Conservation (phyloP, 768 basidiomycete species). For the Tricholoma hemisulphureum region DNA sequence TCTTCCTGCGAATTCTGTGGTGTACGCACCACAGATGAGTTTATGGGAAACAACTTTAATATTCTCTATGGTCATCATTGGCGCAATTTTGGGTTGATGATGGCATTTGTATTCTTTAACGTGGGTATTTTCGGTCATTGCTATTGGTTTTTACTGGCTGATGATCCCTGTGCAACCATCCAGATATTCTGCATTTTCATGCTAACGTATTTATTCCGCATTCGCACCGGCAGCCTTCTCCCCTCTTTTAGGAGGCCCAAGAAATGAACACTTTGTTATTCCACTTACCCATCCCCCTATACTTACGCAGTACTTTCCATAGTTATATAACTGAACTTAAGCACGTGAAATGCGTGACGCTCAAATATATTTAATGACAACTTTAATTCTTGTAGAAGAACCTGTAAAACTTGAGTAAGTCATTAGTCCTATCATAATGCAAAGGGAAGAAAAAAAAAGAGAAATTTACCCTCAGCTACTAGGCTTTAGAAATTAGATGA, state of each 20-base stretch:
- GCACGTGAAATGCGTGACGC: no score
- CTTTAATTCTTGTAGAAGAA: no score
- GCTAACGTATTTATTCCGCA: constrained; percentile 59
- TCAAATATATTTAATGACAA: no score
- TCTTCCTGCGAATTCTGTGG: constrained; percentile 58
- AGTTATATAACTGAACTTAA: no score
- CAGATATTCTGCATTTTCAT: constrained; percentile 47
- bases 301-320: no score
- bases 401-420: no score
- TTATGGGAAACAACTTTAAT: constrained; percentile 54
- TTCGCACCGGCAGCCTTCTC: constrained; percentile 33
- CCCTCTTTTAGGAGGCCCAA: constrained; percentile 20
- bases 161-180: background rate
- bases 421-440: no score
- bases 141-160: background rate
- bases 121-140: constrained; percentile 23
- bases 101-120: constrained; percentile 47
- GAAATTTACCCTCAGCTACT: no score
- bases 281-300: no score
- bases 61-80: constrained; percentile 55
- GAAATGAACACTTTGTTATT: no score
- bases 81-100: constrained; percentile 52
- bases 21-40: constrained; percentile 51
- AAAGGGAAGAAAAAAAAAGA: no score
- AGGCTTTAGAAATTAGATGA: no score